Evolutionary conservation across 148 eudicot species (phyloP).

Genomic region (Nepenthes mirabilis): DNA sequence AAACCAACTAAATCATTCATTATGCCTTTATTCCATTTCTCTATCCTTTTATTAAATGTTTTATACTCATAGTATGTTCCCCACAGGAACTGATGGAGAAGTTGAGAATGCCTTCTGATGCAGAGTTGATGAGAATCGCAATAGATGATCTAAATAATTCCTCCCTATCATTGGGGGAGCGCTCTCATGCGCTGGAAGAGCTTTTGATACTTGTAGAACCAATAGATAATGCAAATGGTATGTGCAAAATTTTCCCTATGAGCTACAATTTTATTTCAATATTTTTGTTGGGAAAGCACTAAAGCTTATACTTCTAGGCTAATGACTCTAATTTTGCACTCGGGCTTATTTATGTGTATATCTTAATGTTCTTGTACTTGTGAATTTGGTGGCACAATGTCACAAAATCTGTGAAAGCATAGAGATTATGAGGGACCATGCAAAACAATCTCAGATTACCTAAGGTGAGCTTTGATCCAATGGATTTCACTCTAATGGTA

Average conservation of each 20-base stretch:
- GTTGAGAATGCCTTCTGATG: conserved; percentile 80
- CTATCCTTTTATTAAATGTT: neutral
- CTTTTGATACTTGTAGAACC: conserved; percentile 85
- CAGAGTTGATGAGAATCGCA: conserved; percentile 78
- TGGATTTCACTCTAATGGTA: neutral
- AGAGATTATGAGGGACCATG: no score
- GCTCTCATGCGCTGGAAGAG: conserved; percentile 64
- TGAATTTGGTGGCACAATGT: no score
- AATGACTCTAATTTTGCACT: no score
- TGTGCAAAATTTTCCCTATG: conserved; percentile 3
- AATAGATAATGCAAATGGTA: conserved; percentile 90
- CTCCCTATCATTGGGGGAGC: conserved; percentile 59
- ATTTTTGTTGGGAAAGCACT: neutral
- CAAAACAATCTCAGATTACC: no score
- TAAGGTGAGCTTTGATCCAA: neutral
- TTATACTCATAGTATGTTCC: neutral
- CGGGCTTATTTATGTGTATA: no score
- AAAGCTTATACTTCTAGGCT: no score
- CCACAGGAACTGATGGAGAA: conserved; percentile 78
- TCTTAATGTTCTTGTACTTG: no score
- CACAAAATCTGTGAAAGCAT: neutral
- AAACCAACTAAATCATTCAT: neutral
- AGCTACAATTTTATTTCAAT: neutral
- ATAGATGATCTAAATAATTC: conserved; percentile 75
- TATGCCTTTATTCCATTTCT: neutral